These are phyloP conservation scores for Punctularia strigosozonata DNA, from an alignment of 768 basidiomycete species.

Conservation along the genomic window DNA sequence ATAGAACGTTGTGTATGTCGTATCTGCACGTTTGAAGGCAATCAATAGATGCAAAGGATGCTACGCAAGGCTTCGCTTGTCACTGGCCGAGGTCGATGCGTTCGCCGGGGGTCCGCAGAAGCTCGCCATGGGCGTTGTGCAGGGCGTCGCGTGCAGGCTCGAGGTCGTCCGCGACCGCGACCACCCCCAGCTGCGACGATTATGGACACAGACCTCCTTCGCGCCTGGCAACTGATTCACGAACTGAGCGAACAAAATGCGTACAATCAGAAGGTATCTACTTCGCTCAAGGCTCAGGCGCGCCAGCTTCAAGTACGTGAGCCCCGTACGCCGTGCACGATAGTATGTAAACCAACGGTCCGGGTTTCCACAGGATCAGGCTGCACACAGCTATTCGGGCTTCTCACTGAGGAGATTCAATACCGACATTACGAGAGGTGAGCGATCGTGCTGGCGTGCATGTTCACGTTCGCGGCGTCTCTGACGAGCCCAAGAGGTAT, in stretches of 20 bases:
- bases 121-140: too few relatives aligned
- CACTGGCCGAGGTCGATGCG: too few relatives aligned
- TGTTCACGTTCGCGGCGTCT: background rate
- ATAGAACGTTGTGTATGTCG: too few relatives aligned
- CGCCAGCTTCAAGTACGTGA: constrained; percentile 30
- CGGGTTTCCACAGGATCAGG: constrained; percentile 7
- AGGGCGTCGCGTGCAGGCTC: too few relatives aligned
- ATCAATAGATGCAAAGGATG: too few relatives aligned
- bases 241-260: constrained; percentile 31
- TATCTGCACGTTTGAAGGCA: too few relatives aligned
- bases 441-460: background rate
- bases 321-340: too few relatives aligned
- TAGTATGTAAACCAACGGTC: background rate
- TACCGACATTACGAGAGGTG: constrained; percentile 30
- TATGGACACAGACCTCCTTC: constrained; percentile 62
- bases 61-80: too few relatives aligned
- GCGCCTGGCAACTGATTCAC: constrained; percentile 54
- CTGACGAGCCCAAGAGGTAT: constrained; percentile 33
- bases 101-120: too few relatives aligned
- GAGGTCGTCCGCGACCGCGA: too few relatives aligned
- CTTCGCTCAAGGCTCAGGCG: constrained; percentile 28
- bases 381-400: constrained; percentile 21
- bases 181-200: constrained; percentile 18
- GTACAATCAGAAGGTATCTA: constrained; percentile 30
- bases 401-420: constrained; percentile 31